Base-by-base conservation (phyloP, 2,329 filamentous ascomycete species). In the Colletotrichum sp. region DNA sequence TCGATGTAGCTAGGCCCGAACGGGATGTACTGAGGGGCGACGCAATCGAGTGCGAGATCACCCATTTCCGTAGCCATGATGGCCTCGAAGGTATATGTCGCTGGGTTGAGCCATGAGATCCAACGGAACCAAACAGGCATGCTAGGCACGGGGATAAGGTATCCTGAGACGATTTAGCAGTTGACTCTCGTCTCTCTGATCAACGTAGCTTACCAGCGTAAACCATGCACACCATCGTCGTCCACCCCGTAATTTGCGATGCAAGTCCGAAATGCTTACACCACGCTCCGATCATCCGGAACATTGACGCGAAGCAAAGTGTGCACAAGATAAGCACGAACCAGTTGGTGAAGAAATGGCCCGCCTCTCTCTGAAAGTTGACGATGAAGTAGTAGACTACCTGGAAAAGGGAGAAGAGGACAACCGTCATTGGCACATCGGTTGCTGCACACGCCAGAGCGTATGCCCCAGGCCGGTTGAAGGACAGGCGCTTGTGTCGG, bases 91-190 rank as follows among this genome's bases (percentile, higher is more conserved):
- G 89, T 92, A 79, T 96, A 96, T 39, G 88, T 92, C 32, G 96
- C 90, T 1, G 94, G 93, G 74, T 95, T 93, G 67, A 95, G 87
- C 85, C 93, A 95, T 34, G 92, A 90, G 71, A 96, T 93, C 94
- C 94, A 96, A 34, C 91, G 86, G 66, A 94, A 92, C 93, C 94
- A 96, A 0, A 90, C 90, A 30, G 92, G 89, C 93, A 94, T 95
- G 79, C 93, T 77, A 0, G 85, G 84, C 4, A 84, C 81, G 0
- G 85, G 79, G 32, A 91, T 87, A 22, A 87, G 83, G 79, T 93
- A 92, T 71, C 91, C 92, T 56, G 30, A 39, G 6, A n/a, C 15
- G 4, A 6, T 8, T 65, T 39, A 65, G 58, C 43, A 15, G 1
- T 28, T 28, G 25, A 30, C 27, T 32, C 58, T 61, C 0, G 58